A percentile compares a stretch with the other conserved stretches of the same genome.
Evolutionary conservation across 805 yeast genomes (phyloP).

Genomic region (Monosporozyma solicola): DNA sequence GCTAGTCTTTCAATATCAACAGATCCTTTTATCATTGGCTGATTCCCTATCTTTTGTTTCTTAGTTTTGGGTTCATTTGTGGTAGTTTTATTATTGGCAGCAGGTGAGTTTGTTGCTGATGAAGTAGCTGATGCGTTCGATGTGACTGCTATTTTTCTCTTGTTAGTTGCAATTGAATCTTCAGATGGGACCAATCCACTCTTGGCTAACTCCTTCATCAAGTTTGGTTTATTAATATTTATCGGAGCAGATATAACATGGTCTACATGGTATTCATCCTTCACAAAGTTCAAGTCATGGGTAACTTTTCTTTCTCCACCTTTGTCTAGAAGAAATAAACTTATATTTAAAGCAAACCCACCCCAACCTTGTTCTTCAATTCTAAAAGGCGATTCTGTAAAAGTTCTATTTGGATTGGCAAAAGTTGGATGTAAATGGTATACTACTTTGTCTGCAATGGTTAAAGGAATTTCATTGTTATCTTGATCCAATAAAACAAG

Average conservation of each 20-base stretch:
- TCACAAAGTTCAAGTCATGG: constrained; percentile 82
- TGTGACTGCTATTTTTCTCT: constrained; percentile 19
- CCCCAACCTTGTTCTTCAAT: constrained; percentile 98
- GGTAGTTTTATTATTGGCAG: neutral
- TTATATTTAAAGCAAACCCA: constrained; percentile 82
- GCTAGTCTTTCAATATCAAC: constrained; percentile 89
- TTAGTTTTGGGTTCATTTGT: constrained; percentile 35
- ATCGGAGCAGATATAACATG: constrained; percentile 66
- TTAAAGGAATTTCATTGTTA: constrained; percentile 80
- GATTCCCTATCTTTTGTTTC: constrained; percentile 38
- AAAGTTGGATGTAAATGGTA: constrained; percentile 94
- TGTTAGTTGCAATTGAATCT: constrained; percentile 14
- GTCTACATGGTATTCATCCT: constrained; percentile 68
- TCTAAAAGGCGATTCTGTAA: constrained; percentile 76
- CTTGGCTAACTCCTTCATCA: constrained; percentile 65
- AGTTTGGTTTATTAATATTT: constrained; percentile 52
- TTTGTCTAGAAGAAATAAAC: constrained; percentile 68
- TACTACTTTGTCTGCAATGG: constrained; percentile 82
- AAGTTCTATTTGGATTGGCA: constrained; percentile 72
- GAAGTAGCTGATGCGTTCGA: neutral
- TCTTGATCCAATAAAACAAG: constrained; percentile 65
- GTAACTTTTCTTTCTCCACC: constrained; percentile 80
- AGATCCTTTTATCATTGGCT: constrained; percentile 51
- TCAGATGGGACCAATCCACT: constrained; percentile 54
- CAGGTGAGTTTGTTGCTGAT: constrained; percentile 13